Base-by-base conservation (phyloP, 352 stramenopile species). In the Phytophthora syringae region DNA sequence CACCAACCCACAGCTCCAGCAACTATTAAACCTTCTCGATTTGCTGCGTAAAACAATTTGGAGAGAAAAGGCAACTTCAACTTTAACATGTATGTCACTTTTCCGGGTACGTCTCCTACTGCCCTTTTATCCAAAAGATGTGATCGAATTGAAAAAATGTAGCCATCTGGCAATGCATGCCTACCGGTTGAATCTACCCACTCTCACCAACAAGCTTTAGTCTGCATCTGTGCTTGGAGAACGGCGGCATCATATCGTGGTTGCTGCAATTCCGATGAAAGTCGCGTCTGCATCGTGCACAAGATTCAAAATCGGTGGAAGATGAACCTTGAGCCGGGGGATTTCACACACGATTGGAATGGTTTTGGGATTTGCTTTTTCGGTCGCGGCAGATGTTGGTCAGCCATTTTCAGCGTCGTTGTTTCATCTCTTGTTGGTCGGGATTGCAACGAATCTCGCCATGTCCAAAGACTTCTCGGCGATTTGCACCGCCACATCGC, bases 21-120 rank as follows among this genome's bases (percentile, higher is more conserved):
- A 45, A n/a, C 16, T 32, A 9, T 32, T 2, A 70, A 67, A 52
- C 44, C 16, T 13, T 24, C 52, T 34, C 52, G 32, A 9, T 68
- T 67, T 18, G 20, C 25, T 15, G 28, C 34, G n/a, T 67, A 59
- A 42, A 82, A n/a, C n/a, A n/a, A n/a, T n/a, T n/a, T n/a, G n/a
- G n/a, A n/a, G n/a, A n/a, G n/a, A n/a, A n/a, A n/a, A n/a, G n/a
- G n/a, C n/a, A n/a, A n/a, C n/a, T n/a, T n/a, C n/a, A n/a, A n/a
- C n/a, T n/a, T n/a, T n/a, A n/a, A n/a, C n/a, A n/a, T n/a, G n/a
- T n/a, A n/a, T n/a, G n/a, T n/a, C n/a, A n/a, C n/a, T n/a, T n/a
- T n/a, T n/a, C n/a, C n/a, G n/a, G n/a, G n/a, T n/a, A n/a, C n/a
- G n/a, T n/a, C n/a, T n/a, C n/a, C n/a, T n/a, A n/a, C n/a, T n/a